Evolutionary conservation across 2,329 filamentous ascomycete genomes (phyloP).

Genomic region (Phaeosphaeria sp.): DNA sequence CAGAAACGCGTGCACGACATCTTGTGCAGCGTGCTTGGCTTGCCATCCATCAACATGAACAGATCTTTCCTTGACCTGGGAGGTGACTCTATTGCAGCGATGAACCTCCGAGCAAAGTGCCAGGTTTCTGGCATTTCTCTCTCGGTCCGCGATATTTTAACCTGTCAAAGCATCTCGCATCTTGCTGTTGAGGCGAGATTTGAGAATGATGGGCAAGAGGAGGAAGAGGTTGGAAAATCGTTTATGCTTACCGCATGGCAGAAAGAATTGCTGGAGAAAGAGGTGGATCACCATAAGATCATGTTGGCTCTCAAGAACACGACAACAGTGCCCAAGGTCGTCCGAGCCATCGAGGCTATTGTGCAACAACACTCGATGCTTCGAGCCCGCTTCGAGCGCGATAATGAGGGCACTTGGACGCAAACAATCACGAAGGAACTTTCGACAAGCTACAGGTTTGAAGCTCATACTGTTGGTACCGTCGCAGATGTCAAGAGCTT

Average conservation of each 20-base stretch:
- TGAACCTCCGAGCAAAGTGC: conserved; percentile 29
- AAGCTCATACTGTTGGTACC: conserved; percentile 6
- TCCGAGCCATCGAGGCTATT: conserved; percentile 15
- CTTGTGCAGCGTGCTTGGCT: conserved; percentile 33
- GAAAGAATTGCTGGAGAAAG: conserved; percentile 40
- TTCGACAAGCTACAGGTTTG: conserved; percentile 14
- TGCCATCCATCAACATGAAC: conserved; percentile 22
- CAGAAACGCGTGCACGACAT: conserved; percentile 19
- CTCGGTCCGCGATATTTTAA: conserved; percentile 20
- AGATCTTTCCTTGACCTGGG: conserved; percentile 25
- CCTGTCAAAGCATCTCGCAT: conserved; percentile 16
- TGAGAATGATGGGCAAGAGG: conserved; percentile 5
- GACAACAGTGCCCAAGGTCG: conserved; percentile 26
- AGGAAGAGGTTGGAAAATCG: conserved; percentile 15
- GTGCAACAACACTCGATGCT: conserved; percentile 26
- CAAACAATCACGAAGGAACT: conserved; percentile 19
- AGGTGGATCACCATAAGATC: conserved; percentile 30
- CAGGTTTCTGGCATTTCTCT: conserved; percentile 14
- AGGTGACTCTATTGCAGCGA: conserved; percentile 33
- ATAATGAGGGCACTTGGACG: conserved; percentile 6
- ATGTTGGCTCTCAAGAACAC: conserved; percentile 41
- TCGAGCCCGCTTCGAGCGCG: conserved; percentile 17
- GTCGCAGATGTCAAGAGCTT: conserved; percentile 8
- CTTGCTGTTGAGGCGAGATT: conserved; percentile 14
- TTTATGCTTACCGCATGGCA: conserved; percentile 52